Conservation (phyloP, 2,329 filamentous ascomycete genomes). For the Fusarium setosum region DNA sequence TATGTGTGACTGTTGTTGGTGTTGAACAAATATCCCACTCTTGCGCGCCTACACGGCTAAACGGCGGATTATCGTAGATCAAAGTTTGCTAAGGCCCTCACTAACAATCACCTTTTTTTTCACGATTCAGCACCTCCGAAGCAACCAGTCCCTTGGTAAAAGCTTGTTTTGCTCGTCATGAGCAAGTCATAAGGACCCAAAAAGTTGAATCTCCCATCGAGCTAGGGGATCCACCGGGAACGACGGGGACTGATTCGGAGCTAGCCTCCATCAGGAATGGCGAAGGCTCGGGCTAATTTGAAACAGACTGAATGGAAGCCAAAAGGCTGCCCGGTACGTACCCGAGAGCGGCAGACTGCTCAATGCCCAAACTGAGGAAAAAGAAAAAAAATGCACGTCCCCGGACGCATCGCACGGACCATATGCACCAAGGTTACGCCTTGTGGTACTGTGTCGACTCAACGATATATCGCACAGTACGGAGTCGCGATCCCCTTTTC, state of each 20-base stretch:
- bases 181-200: not conserved
- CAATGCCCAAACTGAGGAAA: conserved; percentile 27
- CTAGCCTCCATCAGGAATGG: conserved; percentile 32
- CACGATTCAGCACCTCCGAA: conserved; percentile 18
- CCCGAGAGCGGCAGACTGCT: not conserved
- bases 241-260: conserved; percentile 21
- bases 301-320: conserved; percentile 39
- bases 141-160: not conserved
- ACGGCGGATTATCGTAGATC: conserved; percentile 6
- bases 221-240: conserved; percentile 18
- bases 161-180: conserved; percentile 5
- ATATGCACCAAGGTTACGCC: conserved; percentile 9
- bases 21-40: no score
- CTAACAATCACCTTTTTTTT: no score
- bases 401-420: conserved; percentile 31
- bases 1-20: conserved; percentile 13
- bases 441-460: conserved; percentile 27
- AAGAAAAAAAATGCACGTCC: conserved; percentile 29
- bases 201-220: not conserved
- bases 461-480: conserved; percentile 13
- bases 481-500: conserved; percentile 29
- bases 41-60: no score
- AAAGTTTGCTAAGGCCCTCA: conserved; percentile 5
- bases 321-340: not conserved
- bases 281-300: conserved; percentile 39